These are phyloP conservation scores for Heritiera littoralis DNA, from an alignment of 345 rosid genomes.

Conservation along the genomic window DNA sequence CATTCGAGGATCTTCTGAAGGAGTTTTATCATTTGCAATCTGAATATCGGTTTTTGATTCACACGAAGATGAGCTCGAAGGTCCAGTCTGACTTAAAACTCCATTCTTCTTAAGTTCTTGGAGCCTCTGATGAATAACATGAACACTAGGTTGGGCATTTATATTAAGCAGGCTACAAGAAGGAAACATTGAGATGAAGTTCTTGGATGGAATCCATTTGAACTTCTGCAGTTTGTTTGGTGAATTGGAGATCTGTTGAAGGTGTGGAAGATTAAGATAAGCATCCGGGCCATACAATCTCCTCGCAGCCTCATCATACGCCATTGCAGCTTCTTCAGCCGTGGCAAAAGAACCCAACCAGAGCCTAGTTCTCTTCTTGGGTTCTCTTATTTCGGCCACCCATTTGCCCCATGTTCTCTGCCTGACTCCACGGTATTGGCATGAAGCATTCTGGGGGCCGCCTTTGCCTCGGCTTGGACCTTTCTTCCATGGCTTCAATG, in stretches of 20 bases:
- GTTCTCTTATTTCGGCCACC: conserved; percentile 98
- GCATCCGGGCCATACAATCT: conserved; percentile 83
- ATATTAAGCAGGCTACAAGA: conserved; percentile 73
- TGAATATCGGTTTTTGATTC: conserved; percentile 38
- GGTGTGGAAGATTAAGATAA: conserved; percentile 88
- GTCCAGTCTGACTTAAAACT: conserved; percentile 34
- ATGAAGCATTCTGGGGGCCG: conserved; percentile 83
- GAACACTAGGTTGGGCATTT: conserved; percentile 85
- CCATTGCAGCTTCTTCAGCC: conserved; percentile 98
- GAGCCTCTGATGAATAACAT: conserved; percentile 80
- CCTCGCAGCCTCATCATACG: conserved; percentile 81
- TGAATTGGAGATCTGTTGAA: conserved; percentile 36
- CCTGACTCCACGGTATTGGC: conserved; percentile 82
- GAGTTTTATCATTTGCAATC: conserved; percentile 19
- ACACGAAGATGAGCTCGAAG: conserved; percentile 46
- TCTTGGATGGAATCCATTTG: conserved; percentile 85
- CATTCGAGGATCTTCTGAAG: conserved; percentile 18
- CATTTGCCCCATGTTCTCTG: conserved; percentile 98
- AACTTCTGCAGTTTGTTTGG: conserved; percentile 38
- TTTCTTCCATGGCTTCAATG: conserved; percentile 18
- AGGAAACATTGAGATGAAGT: conserved; percentile 87
- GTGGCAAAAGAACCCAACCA: conserved; percentile 92
- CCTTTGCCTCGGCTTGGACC: conserved; percentile 95
- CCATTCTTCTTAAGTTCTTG: conserved; percentile 72
- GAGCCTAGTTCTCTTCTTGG: conserved; percentile 84